Percentiles rank a stretch among this genome's conserved stretches.
Evolutionary conservation across 176 grass and related monocot genomes (phyloP).

Genomic region (Echinochloa phyllopogon): DNA sequence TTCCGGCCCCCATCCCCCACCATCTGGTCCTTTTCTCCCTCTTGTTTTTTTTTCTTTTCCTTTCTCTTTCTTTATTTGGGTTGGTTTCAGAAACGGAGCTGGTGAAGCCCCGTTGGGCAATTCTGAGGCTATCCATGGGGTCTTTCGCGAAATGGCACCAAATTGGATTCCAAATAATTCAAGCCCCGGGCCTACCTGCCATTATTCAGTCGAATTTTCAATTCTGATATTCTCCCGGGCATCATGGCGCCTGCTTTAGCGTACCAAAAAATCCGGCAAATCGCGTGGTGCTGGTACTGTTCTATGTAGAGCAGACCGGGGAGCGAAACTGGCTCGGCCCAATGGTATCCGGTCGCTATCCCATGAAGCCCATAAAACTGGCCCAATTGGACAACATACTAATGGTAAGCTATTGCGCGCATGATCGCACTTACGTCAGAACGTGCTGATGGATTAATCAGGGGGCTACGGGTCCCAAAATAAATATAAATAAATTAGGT

Average conservation of each 20-base stretch:
- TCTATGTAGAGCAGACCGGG: background rate
- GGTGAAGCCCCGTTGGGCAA: slow-evolving; percentile 5
- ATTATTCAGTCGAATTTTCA: background rate
- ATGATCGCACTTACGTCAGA: no score
- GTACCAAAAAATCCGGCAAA: slow-evolving; percentile 14
- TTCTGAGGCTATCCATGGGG: slow-evolving; percentile 9
- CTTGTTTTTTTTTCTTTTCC: background rate
- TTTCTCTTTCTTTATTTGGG: slow-evolving; percentile 38
- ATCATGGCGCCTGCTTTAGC: slow-evolving; percentile 11
- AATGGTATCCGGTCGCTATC: background rate
- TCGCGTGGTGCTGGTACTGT: background rate
- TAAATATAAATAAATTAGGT: no score
- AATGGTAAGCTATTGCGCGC: no score
- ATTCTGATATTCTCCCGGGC: background rate
- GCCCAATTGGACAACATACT: background rate
- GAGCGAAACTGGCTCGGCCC: background rate
- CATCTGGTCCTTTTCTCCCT: slow-evolving; percentile 29
- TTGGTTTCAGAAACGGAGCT: slow-evolving; percentile 30
- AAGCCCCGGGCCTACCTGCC: background rate
- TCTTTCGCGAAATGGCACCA: background rate
- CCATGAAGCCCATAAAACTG: background rate
- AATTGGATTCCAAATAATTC: slow-evolving; percentile 28
- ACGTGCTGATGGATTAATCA: no score
- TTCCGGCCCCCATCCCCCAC: background rate
- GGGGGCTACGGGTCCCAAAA: no score